phyloP scores from a whole-genome alignment of 305 asterid species.

The Coffea humblotiana region DNA sequence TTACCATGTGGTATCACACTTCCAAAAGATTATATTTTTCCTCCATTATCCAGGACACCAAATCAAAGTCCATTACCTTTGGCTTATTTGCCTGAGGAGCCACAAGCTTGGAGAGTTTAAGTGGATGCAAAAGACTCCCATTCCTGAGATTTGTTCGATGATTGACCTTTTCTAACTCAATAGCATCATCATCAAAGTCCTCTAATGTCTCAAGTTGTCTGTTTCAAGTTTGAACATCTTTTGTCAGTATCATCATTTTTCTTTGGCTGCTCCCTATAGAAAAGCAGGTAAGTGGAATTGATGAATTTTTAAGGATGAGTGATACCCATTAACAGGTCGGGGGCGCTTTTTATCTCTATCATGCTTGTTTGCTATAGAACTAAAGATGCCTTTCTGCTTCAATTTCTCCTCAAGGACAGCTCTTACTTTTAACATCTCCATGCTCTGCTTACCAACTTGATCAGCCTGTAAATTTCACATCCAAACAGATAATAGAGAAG shows the following conservation, averaged over 20 bases:
- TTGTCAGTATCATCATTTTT: constrained; percentile 8
- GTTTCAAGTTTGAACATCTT: constrained; percentile 17
- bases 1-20: not conserved
- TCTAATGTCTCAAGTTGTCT: constrained; percentile 83
- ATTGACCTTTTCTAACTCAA: constrained; percentile 41
- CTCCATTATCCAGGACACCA: no score
- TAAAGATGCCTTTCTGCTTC: constrained; percentile 70
- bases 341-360: constrained; percentile 38
- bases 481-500: not conserved
- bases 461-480: constrained; percentile 47
- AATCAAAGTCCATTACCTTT: constrained; percentile 51
- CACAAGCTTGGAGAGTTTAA: constrained; percentile 43
- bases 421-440: constrained; percentile 84
- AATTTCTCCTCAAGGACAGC: constrained; percentile 84
- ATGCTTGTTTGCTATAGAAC: constrained; percentile 55
- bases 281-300: constrained; percentile 2
- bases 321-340: constrained; percentile 67
- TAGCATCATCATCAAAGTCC: constrained; percentile 83
- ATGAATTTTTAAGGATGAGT: constrained; percentile 6
- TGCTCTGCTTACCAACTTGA: constrained; percentile 68
- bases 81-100: constrained; percentile 48
- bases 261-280: not conserved
- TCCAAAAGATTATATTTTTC: not conserved
- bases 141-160: constrained; percentile 29
- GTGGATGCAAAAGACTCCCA: constrained; percentile 35